phyloP scores from a whole-genome alignment of 2,329 filamentous ascomycete species.

The Metarhizium guizhouense region DNA sequence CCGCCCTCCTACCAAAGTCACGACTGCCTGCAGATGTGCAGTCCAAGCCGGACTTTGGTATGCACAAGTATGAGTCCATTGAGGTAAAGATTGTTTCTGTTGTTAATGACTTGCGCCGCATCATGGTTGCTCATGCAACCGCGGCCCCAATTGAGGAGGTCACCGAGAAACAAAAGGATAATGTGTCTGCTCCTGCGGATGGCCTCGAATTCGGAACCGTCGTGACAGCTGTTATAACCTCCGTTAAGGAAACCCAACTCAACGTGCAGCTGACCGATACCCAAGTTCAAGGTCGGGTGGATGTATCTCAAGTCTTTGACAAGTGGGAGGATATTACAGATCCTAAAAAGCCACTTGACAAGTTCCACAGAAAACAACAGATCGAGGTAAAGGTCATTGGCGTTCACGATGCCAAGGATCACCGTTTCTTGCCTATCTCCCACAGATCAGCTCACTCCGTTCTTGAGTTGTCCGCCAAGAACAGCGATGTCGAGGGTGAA shows the following conservation, averaged over 20 bases:
- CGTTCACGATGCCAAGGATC: constrained; percentile 80
- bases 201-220: constrained; percentile 67
- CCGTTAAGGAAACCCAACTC: constrained; percentile 82
- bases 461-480: constrained; percentile 79
- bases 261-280: constrained; percentile 78
- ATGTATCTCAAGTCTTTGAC: constrained; percentile 85
- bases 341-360: constrained; percentile 65
- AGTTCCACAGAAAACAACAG: constrained; percentile 62
- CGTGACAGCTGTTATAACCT: constrained; percentile 69
- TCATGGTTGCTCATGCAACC: constrained; percentile 47
- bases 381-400: constrained; percentile 73
- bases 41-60: constrained; percentile 63
- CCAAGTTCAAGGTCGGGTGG: constrained; percentile 76
- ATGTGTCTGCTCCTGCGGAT: constrained; percentile 38
- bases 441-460: constrained; percentile 76
- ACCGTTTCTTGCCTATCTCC: constrained; percentile 84
- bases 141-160: constrained; percentile 37
- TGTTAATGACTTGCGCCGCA: constrained; percentile 60
- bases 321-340: constrained; percentile 79
- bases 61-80: constrained; percentile 69
- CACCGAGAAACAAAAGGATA: constrained; percentile 26
- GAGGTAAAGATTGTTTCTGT: constrained; percentile 62
- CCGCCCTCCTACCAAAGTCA: constrained; percentile 70
- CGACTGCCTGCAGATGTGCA: constrained; percentile 65
- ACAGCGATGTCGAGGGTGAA: constrained; percentile 48